Conservation (phyloP, 164 flowering plant species). For the Warburgia ugandensis region DNA sequence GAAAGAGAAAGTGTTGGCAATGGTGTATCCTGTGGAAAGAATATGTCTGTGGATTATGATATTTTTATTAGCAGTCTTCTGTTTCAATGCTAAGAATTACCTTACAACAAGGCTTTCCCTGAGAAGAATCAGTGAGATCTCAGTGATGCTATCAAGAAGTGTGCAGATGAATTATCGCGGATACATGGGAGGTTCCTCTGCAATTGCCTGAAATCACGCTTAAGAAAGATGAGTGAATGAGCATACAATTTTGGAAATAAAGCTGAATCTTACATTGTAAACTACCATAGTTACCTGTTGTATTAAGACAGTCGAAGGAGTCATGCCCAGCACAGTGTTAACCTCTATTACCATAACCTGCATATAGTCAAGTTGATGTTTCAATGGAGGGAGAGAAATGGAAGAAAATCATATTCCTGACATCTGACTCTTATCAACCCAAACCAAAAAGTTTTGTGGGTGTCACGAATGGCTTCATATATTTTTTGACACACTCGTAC, state of each 20-base stretch:
- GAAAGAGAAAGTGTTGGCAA: too few relatives aligned
- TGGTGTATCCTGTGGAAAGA: too few relatives aligned
- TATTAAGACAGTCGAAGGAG: constrained; percentile 88
- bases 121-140: too few relatives aligned
- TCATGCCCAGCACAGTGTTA: constrained; percentile 95
- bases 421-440: too few relatives aligned
- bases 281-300: constrained; percentile 63
- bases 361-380: neutral
- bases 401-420: neutral
- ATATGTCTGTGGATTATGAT: too few relatives aligned
- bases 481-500: too few relatives aligned
- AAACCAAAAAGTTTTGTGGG: too few relatives aligned
- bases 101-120: too few relatives aligned
- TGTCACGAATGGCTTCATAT: too few relatives aligned
- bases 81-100: too few relatives aligned
- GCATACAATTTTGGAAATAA: neutral
- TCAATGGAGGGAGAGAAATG: neutral
- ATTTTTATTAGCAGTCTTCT: too few relatives aligned
- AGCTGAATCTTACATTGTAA: too few relatives aligned
- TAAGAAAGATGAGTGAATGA: neutral
- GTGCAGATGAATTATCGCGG: constrained; percentile 71
- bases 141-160: constrained; percentile 72
- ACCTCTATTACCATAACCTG: constrained; percentile 86
- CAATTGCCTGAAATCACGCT: constrained; percentile 52
- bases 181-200: constrained; percentile 77